A percentile compares a stretch with the other conserved stretches of the same genome.
phyloP scores from a whole-genome alignment of 345 rosid species.

The Syzygium jambos region DNA sequence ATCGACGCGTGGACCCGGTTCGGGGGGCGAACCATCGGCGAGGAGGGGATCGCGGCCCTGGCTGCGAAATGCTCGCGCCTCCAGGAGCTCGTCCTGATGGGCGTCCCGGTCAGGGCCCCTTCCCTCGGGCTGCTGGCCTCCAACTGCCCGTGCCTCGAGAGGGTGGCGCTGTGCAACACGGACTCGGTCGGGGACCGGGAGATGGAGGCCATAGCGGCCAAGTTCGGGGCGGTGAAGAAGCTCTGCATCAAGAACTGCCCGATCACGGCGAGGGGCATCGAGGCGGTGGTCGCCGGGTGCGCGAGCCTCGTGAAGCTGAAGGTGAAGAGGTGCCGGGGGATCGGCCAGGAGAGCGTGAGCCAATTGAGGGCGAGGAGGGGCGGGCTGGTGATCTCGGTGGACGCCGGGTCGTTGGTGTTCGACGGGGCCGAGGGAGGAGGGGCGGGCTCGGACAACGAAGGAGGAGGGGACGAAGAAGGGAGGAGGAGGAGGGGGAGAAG shows the following conservation, averaged over 20 bases:
- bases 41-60: slow-evolving; percentile 16
- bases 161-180: slow-evolving; percentile 34
- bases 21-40: slow-evolving; percentile 21
- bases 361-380: slow-evolving; percentile 6
- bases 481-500: neutral
- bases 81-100: slow-evolving; percentile 36
- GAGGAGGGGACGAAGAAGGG: neutral
- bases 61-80: slow-evolving; percentile 10
- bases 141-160: slow-evolving; percentile 24
- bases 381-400: slow-evolving; percentile 21
- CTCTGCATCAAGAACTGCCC: slow-evolving; percentile 48
- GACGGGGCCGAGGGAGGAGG: neutral
- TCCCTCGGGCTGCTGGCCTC: slow-evolving; percentile 22
- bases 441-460: neutral
- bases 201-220: slow-evolving; percentile 22
- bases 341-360: slow-evolving; percentile 7
- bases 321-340: slow-evolving; percentile 36
- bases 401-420: slow-evolving; percentile 8
- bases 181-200: slow-evolving; percentile 28
- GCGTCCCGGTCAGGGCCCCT: slow-evolving; percentile 7
- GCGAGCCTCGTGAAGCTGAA: slow-evolving; percentile 34
- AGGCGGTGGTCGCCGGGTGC: slow-evolving; percentile 27
- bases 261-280: slow-evolving; percentile 21
- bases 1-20: slow-evolving; percentile 36
- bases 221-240: slow-evolving; percentile 32